Evolutionary conservation across 73 alveolate genomes (phyloP).

Genomic region (Halteria grandinella): DNA sequence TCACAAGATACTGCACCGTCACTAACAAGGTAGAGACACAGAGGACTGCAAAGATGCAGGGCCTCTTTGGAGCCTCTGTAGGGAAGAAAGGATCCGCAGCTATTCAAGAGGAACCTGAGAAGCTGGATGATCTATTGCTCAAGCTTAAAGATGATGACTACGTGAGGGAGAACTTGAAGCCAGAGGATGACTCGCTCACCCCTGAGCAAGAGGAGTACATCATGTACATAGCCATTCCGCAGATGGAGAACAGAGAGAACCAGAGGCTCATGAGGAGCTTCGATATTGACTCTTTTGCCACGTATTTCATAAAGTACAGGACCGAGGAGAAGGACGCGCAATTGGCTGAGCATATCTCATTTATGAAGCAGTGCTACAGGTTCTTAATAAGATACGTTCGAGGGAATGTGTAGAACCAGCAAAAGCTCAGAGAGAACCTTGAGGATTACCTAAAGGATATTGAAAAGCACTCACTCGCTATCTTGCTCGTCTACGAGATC

Average conservation of each 20-base stretch:
- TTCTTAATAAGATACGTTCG: conserved; percentile 61
- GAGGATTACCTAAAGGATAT: conserved; percentile 56
- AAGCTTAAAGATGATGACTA: neutral
- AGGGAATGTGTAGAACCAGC: conserved; percentile 37
- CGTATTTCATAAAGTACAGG: conserved; percentile 7
- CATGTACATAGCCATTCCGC: conserved; percentile 1
- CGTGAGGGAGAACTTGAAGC: conserved; percentile 21
- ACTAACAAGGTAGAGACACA: neutral
- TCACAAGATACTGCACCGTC: conserved; percentile 10
- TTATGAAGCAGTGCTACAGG: conserved; percentile 44
- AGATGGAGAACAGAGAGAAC: conserved; percentile 46
- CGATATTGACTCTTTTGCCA: conserved; percentile 26
- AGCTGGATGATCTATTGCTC: too few relatives aligned
- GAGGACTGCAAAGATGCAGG: too few relatives aligned
- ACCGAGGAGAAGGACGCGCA: neutral
- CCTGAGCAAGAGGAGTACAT: conserved; percentile 28
- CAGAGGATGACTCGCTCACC: neutral
- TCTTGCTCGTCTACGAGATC: conserved; percentile 48
- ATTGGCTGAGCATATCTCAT: neutral
- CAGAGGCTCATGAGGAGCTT: conserved; percentile 63
- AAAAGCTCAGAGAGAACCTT: conserved; percentile 20
- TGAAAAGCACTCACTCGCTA: conserved; percentile 20
- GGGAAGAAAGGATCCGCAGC: too few relatives aligned
- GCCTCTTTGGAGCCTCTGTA: too few relatives aligned
- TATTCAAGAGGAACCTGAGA: too few relatives aligned